Percentiles rank a stretch among this genome's conserved stretches.
phyloP scores from a whole-genome alignment of 2,329 filamentous ascomycete species.

The Dryadomyces quercivorus region DNA sequence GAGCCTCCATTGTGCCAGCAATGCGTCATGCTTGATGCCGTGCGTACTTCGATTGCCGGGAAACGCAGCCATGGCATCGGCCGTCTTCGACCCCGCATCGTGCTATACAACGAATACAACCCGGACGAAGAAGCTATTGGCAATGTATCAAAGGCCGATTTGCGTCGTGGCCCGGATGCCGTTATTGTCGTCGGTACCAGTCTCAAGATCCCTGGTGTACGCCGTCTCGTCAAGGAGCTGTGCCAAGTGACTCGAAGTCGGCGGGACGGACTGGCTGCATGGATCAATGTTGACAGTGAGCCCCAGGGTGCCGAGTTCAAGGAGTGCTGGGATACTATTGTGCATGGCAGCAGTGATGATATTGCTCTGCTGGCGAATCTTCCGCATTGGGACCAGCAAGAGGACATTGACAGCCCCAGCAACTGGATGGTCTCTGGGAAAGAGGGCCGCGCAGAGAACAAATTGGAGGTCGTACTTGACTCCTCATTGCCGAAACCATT shows the following conservation, averaged over 20 bases:
- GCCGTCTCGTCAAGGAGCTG: conserved; percentile 80
- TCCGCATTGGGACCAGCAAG: conserved; percentile 46
- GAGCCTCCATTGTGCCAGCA: conserved; percentile 67
- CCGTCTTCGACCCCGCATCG: conserved; percentile 79
- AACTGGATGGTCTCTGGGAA: conserved; percentile 28
- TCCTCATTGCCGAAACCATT: conserved; percentile 3
- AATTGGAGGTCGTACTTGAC: conserved; percentile 30
- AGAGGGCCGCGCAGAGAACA: conserved; percentile 23
- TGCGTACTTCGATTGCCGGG: conserved; percentile 63
- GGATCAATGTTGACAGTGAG: conserved; percentile 84
- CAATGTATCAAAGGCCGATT: conserved; percentile 73
- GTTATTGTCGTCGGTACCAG: conserved; percentile 93
- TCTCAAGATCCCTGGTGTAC: conserved; percentile 86
- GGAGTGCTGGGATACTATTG: conserved; percentile 85
- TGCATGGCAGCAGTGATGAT: conserved; percentile 77
- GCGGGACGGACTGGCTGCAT: conserved; percentile 75
- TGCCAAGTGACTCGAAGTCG: conserved; percentile 75
- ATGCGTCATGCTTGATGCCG: conserved; percentile 63
- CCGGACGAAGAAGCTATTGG: conserved; percentile 95
- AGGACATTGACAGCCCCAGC: conserved; percentile 31
- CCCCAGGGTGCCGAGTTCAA: conserved; percentile 76
- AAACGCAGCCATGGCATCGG: conserved; percentile 92
- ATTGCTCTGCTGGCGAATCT: conserved; percentile 63
- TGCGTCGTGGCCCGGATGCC: conserved; percentile 77
- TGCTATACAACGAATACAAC: conserved; percentile 94